Conservation (phyloP, 345 rosid species). For the Raphanus sativus region DNA sequence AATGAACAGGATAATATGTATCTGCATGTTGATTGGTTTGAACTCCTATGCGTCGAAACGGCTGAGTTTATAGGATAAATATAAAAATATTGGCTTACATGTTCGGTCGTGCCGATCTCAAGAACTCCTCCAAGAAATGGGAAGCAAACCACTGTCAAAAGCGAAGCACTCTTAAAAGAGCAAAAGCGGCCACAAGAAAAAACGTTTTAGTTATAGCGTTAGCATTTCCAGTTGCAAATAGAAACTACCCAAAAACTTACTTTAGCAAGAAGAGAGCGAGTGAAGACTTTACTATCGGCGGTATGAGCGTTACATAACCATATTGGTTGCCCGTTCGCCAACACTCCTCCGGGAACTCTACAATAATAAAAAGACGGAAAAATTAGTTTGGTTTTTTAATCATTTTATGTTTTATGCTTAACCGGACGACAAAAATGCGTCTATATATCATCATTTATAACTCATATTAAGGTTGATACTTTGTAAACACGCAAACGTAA, state of each 20-base stretch:
- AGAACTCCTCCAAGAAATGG: conserved; percentile 73
- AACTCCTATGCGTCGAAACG: neutral
- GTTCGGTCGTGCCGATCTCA: conserved; percentile 86
- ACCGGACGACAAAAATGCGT: neutral
- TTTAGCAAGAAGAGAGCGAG: conserved; percentile 93
- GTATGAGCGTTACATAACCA: conserved; percentile 86
- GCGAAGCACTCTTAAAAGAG: conserved; percentile 64
- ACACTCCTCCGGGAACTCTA: conserved; percentile 85
- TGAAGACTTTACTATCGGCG: conserved; percentile 83
- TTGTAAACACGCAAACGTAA: neutral
- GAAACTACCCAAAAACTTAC: conserved; percentile 38
- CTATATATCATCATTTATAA: neutral
- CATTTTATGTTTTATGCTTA: neutral
- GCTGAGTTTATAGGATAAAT: neutral
- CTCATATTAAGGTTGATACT: neutral
- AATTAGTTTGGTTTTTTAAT: neutral
- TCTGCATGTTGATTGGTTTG: neutral
- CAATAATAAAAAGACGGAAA: neutral
- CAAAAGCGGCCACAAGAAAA: conserved; percentile 25
- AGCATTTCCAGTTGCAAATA: neutral
- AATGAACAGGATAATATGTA: neutral
- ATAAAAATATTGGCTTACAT: conserved; percentile 47
- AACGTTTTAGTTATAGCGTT: conserved; percentile 27
- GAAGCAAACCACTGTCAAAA: conserved; percentile 85
- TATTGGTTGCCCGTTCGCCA: conserved; percentile 54